Evolutionary conservation across 140 eudicot genomes (phyloP).

Genomic region (Stevia rebaudiana): DNA sequence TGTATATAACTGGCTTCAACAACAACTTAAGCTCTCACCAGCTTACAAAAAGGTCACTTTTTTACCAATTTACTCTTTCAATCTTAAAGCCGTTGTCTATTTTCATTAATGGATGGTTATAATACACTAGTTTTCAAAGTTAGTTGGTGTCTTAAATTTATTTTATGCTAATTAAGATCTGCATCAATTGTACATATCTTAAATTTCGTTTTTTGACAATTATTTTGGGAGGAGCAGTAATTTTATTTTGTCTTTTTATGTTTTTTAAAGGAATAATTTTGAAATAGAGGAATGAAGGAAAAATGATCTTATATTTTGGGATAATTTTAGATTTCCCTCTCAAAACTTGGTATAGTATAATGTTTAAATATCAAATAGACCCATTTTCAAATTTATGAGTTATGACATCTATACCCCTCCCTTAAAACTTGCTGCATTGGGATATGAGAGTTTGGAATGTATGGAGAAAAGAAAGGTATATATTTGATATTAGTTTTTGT

Average conservation of each 20-base stretch:
- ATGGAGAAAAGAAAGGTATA: no score
- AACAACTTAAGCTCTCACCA: conserved; percentile 76
- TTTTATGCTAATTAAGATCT: neutral
- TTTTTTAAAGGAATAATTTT: no score
- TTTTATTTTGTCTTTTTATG: no score
- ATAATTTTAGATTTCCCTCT: no score
- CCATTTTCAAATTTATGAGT: neutral
- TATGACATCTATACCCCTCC: no score
- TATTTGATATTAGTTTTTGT: no score
- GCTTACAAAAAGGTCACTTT: conserved; percentile 60
- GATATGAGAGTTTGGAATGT: no score
- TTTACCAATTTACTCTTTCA: neutral
- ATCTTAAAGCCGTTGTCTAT: neutral
- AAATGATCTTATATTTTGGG: no score
- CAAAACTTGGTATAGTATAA: no score
- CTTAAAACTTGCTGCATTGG: no score
- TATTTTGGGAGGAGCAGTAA: neutral
- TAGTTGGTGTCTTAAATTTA: neutral
- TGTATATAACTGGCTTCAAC: conserved; percentile 82
- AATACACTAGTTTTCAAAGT: neutral
- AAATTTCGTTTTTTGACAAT: neutral
- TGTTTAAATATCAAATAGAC: no score
- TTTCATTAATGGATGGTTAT: neutral
- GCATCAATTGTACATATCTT: neutral
- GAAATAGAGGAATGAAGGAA: no score